Base-by-base conservation (phyloP, 805 yeast species). In the Cyberlindnera nakhonratchasimensis region DNA sequence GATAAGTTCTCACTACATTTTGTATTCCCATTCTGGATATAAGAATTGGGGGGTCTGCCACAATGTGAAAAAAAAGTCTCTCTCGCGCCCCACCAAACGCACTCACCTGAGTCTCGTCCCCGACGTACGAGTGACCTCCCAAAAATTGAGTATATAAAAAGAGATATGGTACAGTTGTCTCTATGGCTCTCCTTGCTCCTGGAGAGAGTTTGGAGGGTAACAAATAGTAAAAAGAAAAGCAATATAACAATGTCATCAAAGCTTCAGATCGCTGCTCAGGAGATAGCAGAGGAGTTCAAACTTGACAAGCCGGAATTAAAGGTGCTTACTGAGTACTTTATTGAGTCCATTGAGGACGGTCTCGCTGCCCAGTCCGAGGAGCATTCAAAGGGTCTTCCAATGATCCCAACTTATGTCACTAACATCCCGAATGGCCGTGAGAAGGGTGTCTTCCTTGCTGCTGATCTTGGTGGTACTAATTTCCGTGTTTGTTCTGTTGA, bases 391-490 rank as follows among this genome's bases (percentile, higher is more conserved):
- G 80, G 74, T 59, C 66, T 86, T 67, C 91, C 93, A 30, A 93
- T 91, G 99, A 87, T 93, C 54, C 98, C 98, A 28, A 78, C 96
- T 1, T 91, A 65, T 59, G 96, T 91, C 25, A 86, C 96, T 8
- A 72, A 76, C 10, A 75, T 87, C 43, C 99, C 99, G 18, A 75
- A 74, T 32, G 99, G 99, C 33, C 71, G 75, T 36, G 99, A 91
- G 62, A 71, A 70, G 42, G 98, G 98, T 34, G 70, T 86, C 29
- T 79, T 74, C 48, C 68, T 91, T 46, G 98, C 98, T 41, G 96
- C 93, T 5, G 98, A 91, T 60, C 72, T 91, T 40, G 99, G 99
- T 48, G 98, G 98, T 38, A 90, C 98, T 44, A 90, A 93, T 63
- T 88, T 91, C 67, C 75, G 99, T 57, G 96, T 93, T 20, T 89